Evolutionary conservation across 2,329 filamentous ascomycete genomes (phyloP).

Genomic region (Ophiostoma australiae): DNA sequence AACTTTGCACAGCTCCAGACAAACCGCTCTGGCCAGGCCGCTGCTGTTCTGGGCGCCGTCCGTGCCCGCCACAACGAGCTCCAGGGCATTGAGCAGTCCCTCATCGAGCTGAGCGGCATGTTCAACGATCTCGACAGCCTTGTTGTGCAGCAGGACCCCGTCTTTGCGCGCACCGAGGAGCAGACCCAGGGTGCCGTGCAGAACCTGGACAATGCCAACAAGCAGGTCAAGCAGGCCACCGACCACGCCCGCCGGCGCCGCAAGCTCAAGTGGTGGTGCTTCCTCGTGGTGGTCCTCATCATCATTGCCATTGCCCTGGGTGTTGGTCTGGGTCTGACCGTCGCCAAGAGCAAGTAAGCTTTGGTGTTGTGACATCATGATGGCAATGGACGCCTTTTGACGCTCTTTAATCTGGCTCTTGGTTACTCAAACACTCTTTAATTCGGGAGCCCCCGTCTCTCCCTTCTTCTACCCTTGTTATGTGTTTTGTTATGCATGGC

Average conservation of each 20-base stretch:
- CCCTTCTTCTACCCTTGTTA: background rate
- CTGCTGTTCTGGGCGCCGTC: slow-evolving; percentile 69
- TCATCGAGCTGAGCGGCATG: slow-evolving; percentile 63
- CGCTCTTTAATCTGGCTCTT: slow-evolving; percentile 18
- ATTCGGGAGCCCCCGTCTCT: background rate
- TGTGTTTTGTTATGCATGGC: background rate
- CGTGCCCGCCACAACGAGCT: slow-evolving; percentile 80
- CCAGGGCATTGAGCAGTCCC: slow-evolving; percentile 70
- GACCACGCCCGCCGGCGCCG: slow-evolving; percentile 60
- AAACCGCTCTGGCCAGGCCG: slow-evolving; percentile 69
- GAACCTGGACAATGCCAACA: slow-evolving; percentile 64
- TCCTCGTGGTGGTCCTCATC: slow-evolving; percentile 57
- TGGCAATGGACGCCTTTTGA: background rate
- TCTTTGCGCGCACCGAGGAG: slow-evolving; percentile 57
- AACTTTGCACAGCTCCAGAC: slow-evolving; percentile 55
- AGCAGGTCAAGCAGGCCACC: slow-evolving; percentile 64
- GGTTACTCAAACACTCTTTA: slow-evolving; percentile 13
- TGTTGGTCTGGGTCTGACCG: slow-evolving; percentile 49
- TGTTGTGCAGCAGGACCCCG: slow-evolving; percentile 65
- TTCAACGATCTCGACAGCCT: slow-evolving; percentile 71
- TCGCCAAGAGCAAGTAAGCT: slow-evolving; percentile 29
- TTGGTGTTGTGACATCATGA: no score
- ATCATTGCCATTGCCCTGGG: slow-evolving; percentile 51
- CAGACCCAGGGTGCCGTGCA: slow-evolving; percentile 61
- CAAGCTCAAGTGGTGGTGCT: slow-evolving; percentile 78